Conservation (phyloP, 2,329 filamentous ascomycete species). For the Neurospora sp. region DNA sequence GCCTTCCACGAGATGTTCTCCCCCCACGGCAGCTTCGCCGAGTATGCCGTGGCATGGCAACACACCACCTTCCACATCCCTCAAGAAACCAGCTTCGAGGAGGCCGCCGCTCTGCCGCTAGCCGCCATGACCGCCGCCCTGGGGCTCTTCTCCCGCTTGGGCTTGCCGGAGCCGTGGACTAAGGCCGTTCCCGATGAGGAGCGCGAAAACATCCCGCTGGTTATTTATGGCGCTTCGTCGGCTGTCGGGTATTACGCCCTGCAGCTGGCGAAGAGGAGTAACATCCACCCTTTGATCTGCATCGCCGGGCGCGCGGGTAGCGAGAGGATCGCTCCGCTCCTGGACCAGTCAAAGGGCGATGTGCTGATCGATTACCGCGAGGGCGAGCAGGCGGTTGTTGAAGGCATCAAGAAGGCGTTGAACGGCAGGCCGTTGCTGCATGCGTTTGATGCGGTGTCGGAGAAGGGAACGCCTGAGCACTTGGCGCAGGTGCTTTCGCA, state of each 20-base stretch:
- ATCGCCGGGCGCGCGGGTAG: slow-evolving; percentile 42
- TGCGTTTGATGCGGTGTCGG: slow-evolving; percentile 48
- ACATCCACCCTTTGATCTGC: slow-evolving; percentile 53
- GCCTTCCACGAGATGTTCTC: slow-evolving; percentile 36
- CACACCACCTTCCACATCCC: slow-evolving; percentile 32
- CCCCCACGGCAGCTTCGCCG: slow-evolving; percentile 28
- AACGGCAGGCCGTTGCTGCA: slow-evolving; percentile 31
- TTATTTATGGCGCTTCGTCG: slow-evolving; percentile 46
- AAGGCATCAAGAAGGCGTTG: slow-evolving; percentile 33
- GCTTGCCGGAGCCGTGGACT: slow-evolving; percentile 29
- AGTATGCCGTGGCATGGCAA: slow-evolving; percentile 32
- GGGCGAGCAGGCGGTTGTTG: slow-evolving; percentile 41
- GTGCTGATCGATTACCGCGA: slow-evolving; percentile 50
- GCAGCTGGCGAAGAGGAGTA: slow-evolving; percentile 42
- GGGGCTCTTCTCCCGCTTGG: slow-evolving; percentile 26
- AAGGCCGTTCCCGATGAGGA: neutral
- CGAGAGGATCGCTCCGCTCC: slow-evolving; percentile 36
- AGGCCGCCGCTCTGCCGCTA: slow-evolving; percentile 33
- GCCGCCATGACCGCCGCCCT: slow-evolving; percentile 34
- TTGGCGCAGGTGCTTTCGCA: slow-evolving; percentile 32
- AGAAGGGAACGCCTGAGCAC: slow-evolving; percentile 38
- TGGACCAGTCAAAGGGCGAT: slow-evolving; percentile 46
- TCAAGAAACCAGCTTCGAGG: slow-evolving; percentile 22
- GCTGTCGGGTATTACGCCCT: slow-evolving; percentile 50
- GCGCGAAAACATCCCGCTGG: slow-evolving; percentile 21